Percentiles rank a stretch among this genome's conserved stretches.
Evolutionary conservation across 176 grass and related monocot species (phyloP).

Genomic region (Alopecurus myosuroides): DNA sequence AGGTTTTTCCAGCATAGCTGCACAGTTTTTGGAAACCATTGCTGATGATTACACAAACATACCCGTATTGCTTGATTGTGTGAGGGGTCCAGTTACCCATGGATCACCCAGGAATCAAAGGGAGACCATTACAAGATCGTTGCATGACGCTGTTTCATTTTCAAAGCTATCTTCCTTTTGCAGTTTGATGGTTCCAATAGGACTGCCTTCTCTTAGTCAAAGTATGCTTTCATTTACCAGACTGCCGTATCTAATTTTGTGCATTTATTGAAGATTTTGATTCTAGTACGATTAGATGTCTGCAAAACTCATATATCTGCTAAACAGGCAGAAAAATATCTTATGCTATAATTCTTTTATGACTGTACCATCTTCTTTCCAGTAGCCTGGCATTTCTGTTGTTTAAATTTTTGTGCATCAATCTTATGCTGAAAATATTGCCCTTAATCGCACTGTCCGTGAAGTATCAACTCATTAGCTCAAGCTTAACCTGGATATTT

Average conservation of each 20-base stretch:
- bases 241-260: neutral
- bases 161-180: conserved; percentile 73
- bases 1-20: conserved; percentile 69
- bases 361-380: neutral
- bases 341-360: neutral
- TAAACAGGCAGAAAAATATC: conserved; percentile 11
- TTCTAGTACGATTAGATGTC: neutral
- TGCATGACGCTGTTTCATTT: conserved; percentile 84
- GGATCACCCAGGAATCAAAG: conserved; percentile 46
- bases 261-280: neutral
- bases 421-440: conserved; percentile 12
- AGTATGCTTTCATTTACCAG: conserved; percentile 21
- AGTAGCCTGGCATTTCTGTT: neutral
- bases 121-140: conserved; percentile 52
- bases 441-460: neutral
- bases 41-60: conserved; percentile 90
- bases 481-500: neutral
- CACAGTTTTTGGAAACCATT: conserved; percentile 72
- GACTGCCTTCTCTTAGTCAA: conserved; percentile 80
- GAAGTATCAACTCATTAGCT: neutral
- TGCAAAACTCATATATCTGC: neutral
- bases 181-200: conserved; percentile 80
- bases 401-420: neutral
- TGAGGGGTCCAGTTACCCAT: conserved; percentile 55
- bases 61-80: conserved; percentile 77